Base-by-base conservation (phyloP, 306 rosid genomes). In the Fagus crenata region DNA sequence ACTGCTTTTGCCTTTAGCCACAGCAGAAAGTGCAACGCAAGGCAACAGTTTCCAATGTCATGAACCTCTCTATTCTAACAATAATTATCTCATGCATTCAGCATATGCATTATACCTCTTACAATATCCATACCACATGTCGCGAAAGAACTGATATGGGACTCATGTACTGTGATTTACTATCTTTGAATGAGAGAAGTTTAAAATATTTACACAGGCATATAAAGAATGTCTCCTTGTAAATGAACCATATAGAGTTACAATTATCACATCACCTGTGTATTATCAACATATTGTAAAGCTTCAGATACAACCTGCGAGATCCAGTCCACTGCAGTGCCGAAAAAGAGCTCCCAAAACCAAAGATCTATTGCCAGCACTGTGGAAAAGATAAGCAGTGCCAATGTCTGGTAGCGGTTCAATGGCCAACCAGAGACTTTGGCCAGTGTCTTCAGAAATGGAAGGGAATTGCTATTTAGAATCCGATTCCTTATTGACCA, bases 401-500 rank as follows among this genome's bases (percentile, higher is more conserved):
- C 99, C 88, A 95, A 53, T 33, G 99, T 95, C 82, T 95, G 96
- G 71, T 95, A 92, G 49, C 99, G 97, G 84, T 95, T 95, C 87
- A 93, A 81, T 4, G 99, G 99, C 99, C 98, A 95, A 60, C 98
- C 97, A 0, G 96, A 95, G 42, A 87, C 82, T 78, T 69, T 75
- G 1, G 98, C 98, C 85, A 95, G 76, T 13, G 75, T 82, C 91
- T 87, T 92, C 46, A 95, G 89, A 88, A 95, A 88, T 3, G 99
- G 99, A 78, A 95, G 68, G 73, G 97, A 92, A 73, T 76, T 80
- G 46, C 86, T 84, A 15, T 85, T 86, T 11, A 90, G 56, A 53
- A 80, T 83, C 71, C 78, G 84, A 55, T 89, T 89, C 76, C 73
- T 82, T 73, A 93, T 91, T 46, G 98, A 90, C 97, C 98, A 93